Evolutionary conservation across 2,329 filamentous ascomycete species (phyloP), one percentile per base, ranked within the genome.

Genomic region (Scedosporium aurantiacum): DNA sequence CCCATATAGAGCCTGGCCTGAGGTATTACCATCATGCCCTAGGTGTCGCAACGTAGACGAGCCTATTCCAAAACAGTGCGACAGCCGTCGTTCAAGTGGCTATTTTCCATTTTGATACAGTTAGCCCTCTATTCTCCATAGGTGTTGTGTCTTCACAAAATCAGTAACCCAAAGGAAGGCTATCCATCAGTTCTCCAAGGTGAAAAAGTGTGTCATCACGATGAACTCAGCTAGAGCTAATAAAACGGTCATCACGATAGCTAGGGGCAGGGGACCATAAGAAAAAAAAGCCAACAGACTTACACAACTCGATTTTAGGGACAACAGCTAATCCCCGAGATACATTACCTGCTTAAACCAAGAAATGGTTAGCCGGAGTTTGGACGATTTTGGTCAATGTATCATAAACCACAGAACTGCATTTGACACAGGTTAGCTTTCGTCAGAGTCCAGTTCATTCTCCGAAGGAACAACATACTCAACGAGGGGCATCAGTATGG

Each of bases 121-220:
- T 57, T 57, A 57, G 55, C 55, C n/a, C 32, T 8, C 23, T 3
- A 27, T 41, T 32, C 55, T 18, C 21, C 5, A 41, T 27, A 47
- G 4, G 5, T 16, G 27, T 25, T 8, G 5, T 23, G 43, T 5
- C 23, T 28, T 25, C 23, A 5, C 6, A n/a, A 47, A 25, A 16
- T 8, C 4, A 8, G n/a, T 7, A 47, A 47, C 18, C 7, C 18
- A 18, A 57, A 4, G 32, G 6, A n/a, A 21, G 21, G 27, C 58
- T 60, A 58, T 37, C 18, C 65, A 71, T 83, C 81, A 83, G 80
- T 83, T 83, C 81, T 83, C 81, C 81, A 83, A 83, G 80, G 80
- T 83, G 81, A 82, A 78, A 72, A 65, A 70, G 70, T 79, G 8
- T 58, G 67, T 83, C 80, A 71, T 82, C 80, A 83, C 69, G 75